Conservation (phyloP, 768 basidiomycete genomes). For the Boletus fagicola region DNA sequence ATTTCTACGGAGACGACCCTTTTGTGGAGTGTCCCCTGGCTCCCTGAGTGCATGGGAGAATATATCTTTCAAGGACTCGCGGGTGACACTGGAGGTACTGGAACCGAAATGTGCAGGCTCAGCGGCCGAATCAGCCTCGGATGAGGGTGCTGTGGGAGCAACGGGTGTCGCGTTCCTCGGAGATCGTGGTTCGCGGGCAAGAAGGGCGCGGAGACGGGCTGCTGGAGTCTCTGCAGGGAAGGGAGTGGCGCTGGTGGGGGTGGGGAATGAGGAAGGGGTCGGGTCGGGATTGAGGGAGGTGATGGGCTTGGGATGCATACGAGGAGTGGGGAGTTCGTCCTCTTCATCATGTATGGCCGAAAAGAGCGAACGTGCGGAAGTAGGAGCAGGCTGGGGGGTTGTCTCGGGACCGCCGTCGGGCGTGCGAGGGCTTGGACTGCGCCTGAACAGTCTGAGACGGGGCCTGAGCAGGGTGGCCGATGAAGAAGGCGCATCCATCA, state of each 20-base stretch:
- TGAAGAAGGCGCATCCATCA: constrained; percentile 4
- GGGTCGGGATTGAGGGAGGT: constrained; percentile 10
- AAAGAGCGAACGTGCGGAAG: constrained; percentile 16
- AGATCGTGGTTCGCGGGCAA: constrained; percentile 49
- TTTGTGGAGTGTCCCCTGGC: constrained; percentile 63
- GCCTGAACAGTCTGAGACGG: constrained; percentile 14
- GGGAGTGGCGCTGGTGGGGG: constrained; percentile 6
- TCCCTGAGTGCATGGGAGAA: constrained; percentile 67
- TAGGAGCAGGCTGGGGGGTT: constrained; percentile 24
- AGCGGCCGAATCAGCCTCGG: constrained; percentile 26
- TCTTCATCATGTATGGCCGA: constrained; percentile 24
- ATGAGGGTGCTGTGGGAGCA: constrained; percentile 24
- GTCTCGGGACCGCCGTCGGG: constrained; percentile 13
- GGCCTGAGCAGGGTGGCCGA: not conserved
- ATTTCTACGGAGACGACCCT: constrained; percentile 48
- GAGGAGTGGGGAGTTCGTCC: constrained; percentile 32
- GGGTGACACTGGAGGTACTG: constrained; percentile 46
- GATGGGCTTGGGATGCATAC: constrained; percentile 24
- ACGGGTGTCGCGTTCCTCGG: constrained; percentile 30
- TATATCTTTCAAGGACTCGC: constrained; percentile 59
- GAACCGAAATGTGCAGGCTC: constrained; percentile 21
- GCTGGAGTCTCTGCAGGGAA: constrained; percentile 48
- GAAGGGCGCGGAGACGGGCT: constrained; percentile 59
- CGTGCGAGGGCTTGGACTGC: constrained; percentile 8
- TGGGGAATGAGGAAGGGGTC: not conserved